Evolutionary conservation across 176 grass and related monocot genomes (phyloP), one percentile per base, ranked within the genome.

Genomic region (Tuctoria greenei): DNA sequence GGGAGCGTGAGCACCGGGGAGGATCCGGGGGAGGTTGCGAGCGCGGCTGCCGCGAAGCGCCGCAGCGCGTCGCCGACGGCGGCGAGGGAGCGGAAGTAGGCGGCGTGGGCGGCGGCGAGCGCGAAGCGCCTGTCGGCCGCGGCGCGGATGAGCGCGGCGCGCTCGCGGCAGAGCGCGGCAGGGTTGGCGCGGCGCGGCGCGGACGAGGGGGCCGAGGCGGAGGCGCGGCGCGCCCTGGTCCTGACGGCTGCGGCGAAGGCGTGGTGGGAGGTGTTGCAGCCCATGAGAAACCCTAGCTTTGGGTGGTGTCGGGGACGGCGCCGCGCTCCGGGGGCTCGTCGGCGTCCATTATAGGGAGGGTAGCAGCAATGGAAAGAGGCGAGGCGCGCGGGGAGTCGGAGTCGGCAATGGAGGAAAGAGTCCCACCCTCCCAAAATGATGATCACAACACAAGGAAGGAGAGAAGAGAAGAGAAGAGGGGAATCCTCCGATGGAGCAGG

Each of bases 1-100:
- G 95, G 92, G 47, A 99, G 83, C 47, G 82, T 95, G 70, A 99
- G 88, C 40, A 92, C 77, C 13, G 89, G 89, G 47, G 95, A 95
- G 17, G 80, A 78, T 8, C 76, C 71, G 11, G 52, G 5, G 23
- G 44, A 76, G 26, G 56, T 40, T 31, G 57, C 47, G 27, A 99
- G 82, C 85, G 90, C 91, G 58, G 78, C 65, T 12, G 41, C 79
- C 17, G 77, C 89, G 85, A 99, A 99, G 52, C 85, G 77, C 17
- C 66, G 79, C 7, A 99, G 77, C 60, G 87, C 82, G 55, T 79
- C 89, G 6, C 95, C 91, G 18, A 99, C 81, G 59, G 84, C 73
- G 45, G 55, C 58, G 21, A 99, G 77, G 1, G 86, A 83, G 67
- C 73, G 82, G 80, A 99, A 84, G 82, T 99, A 99, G 10, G 91